Evolutionary conservation across 495 filamentous ascomycete species (phyloP), one percentile per base, ranked within the genome.

Genomic region (Penicillium paradoxum): DNA sequence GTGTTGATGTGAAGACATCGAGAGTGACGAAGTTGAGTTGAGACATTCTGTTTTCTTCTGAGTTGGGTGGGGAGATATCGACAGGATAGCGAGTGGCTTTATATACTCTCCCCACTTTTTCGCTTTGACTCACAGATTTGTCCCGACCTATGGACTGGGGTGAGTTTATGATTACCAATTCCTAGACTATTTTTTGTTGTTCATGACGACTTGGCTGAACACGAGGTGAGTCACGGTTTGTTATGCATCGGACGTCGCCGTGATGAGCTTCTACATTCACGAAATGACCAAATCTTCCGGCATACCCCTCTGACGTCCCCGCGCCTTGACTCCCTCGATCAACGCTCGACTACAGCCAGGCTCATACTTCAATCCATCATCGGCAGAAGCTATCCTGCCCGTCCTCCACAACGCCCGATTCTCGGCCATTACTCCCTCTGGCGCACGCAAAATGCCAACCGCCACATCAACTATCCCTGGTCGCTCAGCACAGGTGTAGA

Each of bases 351-450:
- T 49, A 44, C 74, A 71, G 2, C 55, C 58, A 11, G 36, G 58
- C 51, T 72, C 60, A 50, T 70, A 71, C 45, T 53, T 36, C 34
- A 65, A 27, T 7, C 69, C 66, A 57, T 70, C 64, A 48, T 70
- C 51, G 27, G 56, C 54, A 55, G 61, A 65, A 7, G 59, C 55
- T 15, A 57, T 51, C n/a, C 60, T 49, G 1, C 46, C 51, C 19
- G 61, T 65, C 41, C 63, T 55, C 73, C 72, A 74, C 9, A 65
- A 44, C 25, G 64, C 48, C 71, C 70, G 74, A 11, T 64, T 60
- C 63, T 80, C 76, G 9, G 76, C 73, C 51, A 79, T 73, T 0
- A 73, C 70, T 1, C 79, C 79, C 38, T 76, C 73, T 1, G 68
- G 62, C 2, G 75, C 65, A 5, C 76, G 58, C 29, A 83, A 44